Conservation (phyloP, 139 green algal species). For the Chlorella sp. region DNA sequence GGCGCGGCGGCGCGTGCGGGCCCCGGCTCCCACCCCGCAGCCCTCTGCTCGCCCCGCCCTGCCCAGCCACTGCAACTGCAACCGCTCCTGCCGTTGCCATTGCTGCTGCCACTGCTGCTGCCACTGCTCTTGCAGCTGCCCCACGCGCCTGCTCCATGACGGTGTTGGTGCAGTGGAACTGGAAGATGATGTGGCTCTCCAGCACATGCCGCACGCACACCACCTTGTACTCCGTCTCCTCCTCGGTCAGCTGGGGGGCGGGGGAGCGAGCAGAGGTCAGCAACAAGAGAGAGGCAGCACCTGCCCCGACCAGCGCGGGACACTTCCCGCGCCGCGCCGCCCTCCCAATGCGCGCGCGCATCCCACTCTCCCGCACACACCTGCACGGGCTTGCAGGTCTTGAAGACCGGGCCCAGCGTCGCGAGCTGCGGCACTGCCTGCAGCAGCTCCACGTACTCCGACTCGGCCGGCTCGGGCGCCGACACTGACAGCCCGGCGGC, state of each 20-base stretch:
- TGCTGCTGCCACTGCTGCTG: no score
- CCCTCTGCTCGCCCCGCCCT: no score
- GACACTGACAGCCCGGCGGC: constrained; percentile 10
- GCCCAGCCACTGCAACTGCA: no score
- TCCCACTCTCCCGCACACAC: no score
- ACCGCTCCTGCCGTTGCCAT: no score
- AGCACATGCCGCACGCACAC: constrained; percentile 88
- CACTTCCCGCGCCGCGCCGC: not conserved
- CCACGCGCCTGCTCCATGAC: constrained; percentile 94
- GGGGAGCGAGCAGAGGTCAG: not conserved
- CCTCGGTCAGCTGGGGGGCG: constrained; percentile 75
- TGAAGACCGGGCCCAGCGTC: constrained; percentile 85
- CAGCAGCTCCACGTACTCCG: constrained; percentile 59
- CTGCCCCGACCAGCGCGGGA: not conserved
- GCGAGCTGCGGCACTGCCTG: constrained; percentile 79
- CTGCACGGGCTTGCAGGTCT: constrained; percentile 73
- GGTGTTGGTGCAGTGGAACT: constrained; percentile 99
- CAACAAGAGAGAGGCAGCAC: not conserved
- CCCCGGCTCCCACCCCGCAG: no score
- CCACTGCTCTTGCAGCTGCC: no score
- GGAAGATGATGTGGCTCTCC: constrained; percentile 82
- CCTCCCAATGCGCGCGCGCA: not conserved
- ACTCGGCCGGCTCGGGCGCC: constrained; percentile 22
- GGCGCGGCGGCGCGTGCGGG: no score
- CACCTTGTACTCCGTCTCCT: constrained; percentile 93